Conservation (phyloP, 208 protist genomes). For the Borovskyia barvae region DNA sequence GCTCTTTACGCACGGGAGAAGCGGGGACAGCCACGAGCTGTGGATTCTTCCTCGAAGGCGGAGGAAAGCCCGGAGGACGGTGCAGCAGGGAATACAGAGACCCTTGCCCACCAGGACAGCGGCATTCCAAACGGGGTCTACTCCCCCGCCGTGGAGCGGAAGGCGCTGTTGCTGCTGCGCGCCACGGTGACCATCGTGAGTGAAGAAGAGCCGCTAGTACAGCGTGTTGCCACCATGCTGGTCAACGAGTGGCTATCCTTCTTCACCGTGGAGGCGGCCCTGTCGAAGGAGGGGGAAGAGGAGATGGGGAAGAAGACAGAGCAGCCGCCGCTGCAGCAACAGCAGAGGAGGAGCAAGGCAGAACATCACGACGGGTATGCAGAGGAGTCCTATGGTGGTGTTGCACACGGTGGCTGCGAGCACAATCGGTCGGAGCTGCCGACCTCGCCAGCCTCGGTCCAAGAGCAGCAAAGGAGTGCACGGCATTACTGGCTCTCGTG, state of each 20-base stretch:
- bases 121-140: not conserved
- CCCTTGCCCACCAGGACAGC: no score
- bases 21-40: no score
- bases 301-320: not conserved
- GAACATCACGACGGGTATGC: no score
- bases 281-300: not conserved
- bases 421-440: no score
- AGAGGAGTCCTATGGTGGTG: no score
- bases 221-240: conserved; percentile 43
- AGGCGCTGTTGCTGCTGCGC: conserved; percentile 15
- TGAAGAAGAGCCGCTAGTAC: conserved; percentile 48
- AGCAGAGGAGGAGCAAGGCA: no score
- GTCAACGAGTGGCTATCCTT: conserved; percentile 37
- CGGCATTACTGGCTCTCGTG: conserved; percentile 62
- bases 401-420: no score
- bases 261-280: not conserved
- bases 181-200: conserved; percentile 29
- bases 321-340: no score
- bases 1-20: conserved; percentile 1
- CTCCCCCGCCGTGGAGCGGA: not conserved
- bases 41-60: no score
- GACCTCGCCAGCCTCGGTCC: no score
- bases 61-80: no score
- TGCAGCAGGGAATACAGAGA: no score
- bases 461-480: not conserved